Base-by-base conservation (phyloP, 2,329 filamentous ascomycete genomes). In the Ascochyta koolunga region DNA sequence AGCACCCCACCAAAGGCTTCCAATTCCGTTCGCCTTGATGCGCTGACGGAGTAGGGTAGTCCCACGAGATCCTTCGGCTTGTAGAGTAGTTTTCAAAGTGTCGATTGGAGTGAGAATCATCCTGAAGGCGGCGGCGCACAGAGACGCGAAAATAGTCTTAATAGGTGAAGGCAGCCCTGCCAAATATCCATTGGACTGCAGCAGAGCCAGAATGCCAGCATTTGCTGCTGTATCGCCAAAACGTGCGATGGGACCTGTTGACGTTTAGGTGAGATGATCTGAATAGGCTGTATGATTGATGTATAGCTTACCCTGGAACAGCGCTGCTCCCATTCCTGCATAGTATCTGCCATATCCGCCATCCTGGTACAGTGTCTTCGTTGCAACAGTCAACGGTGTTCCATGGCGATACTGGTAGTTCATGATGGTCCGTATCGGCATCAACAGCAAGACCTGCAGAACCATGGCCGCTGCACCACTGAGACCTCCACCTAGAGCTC, bases 361-460 rank as follows among this genome's bases (percentile, higher is more conserved):
- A 32, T 70, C 67, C 9, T 54, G 37, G 18, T 70, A 67, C 13
- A 70, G 43, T 1, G 64, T 68, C 19, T 62, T 65, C 0, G 66
- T 69, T 2, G 67, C 67, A 9, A 63, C 56, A 3, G 51, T 54
- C 3, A 68, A 60, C 7, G 65, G 64, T 19, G 60, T 63, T 13
- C 67, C 67, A 21, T 70, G 66, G 29, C 67, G 65, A 35, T 70
- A 70, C 37, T 70, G 67, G 35, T 70, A 70, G 41, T 70, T 70
- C 66, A 70, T 70, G 29, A 69, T 68, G 0, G 67, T 70, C 1
- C 67, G 62, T 15, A 70, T 63, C 1, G 67, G 67, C 66, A 70
- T 70, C 36, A 70, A 49, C 2, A 69, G 38, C n/a, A 69, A 42
- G 1, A 70, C 67, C 46, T 70, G 67, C 16, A 70, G 56, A 2